Evolutionary conservation across 2,329 filamentous ascomycete species (phyloP).

Genomic region (Aspergillus novofumigatus): DNA sequence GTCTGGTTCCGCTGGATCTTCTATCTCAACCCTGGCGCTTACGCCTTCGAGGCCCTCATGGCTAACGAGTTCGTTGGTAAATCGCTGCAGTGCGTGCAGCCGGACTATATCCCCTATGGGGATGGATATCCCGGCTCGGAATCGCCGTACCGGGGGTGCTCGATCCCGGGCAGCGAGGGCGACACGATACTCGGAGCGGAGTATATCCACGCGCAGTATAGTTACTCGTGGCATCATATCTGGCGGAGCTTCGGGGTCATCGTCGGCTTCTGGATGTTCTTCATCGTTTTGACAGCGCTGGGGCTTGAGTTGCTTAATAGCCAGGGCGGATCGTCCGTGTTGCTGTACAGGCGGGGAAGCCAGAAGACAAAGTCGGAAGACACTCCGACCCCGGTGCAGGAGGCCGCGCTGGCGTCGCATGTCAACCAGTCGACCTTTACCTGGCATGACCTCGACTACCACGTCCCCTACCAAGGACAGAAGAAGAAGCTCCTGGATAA

Average conservation of each 20-base stretch:
- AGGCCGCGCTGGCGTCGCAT: constrained; percentile 41
- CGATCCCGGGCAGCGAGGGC: constrained; percentile 25
- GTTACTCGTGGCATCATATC: constrained; percentile 52
- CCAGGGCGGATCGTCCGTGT: constrained; percentile 27
- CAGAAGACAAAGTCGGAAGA: constrained; percentile 13
- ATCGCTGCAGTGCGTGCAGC: constrained; percentile 50
- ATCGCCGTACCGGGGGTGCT: constrained; percentile 27
- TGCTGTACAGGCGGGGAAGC: constrained; percentile 32
- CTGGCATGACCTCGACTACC: constrained; percentile 78
- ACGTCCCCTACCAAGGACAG: constrained; percentile 44
- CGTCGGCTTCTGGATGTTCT: constrained; percentile 67
- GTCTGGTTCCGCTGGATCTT: constrained; percentile 60
- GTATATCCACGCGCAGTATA: constrained; percentile 53
- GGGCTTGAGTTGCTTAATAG: constrained; percentile 61
- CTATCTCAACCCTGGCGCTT: constrained; percentile 62
- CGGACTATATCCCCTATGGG: constrained; percentile 45
- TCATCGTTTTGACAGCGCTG: constrained; percentile 68
- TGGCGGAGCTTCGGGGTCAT: constrained; percentile 77
- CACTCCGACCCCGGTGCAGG: not conserved
- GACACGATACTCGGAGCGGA: constrained; percentile 46
- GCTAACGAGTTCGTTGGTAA: constrained; percentile 64
- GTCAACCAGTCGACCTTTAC: constrained; percentile 68
- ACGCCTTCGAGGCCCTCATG: constrained; percentile 63
- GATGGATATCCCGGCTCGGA: constrained; percentile 32
- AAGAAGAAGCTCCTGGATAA: constrained; percentile 52